phyloP scores from a whole-genome alignment of 208 protist genomes.

The Crithidia acanthocephali region DNA sequence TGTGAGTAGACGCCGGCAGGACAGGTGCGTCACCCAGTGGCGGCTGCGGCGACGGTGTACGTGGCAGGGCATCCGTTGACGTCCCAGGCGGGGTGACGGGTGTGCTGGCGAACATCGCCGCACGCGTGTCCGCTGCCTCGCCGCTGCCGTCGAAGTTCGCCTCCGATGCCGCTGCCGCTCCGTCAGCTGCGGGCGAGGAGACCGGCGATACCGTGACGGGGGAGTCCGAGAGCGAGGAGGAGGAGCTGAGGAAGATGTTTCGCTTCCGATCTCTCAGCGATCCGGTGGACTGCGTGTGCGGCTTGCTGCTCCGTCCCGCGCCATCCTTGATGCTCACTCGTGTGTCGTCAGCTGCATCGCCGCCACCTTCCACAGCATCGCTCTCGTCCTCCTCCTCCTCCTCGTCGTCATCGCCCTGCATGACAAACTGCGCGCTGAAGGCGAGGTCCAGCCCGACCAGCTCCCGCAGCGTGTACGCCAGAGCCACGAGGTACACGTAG shows the following conservation, averaged over 20 bases:
- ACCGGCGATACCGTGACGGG: not conserved
- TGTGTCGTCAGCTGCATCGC: not conserved
- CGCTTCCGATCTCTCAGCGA: not conserved
- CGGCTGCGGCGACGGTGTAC: not conserved
- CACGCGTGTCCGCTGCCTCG: not conserved
- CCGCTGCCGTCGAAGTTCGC: not conserved
- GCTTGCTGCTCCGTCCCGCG: not conserved
- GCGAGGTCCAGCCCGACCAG: slow-evolving; percentile 14
- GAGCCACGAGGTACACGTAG: slow-evolving; percentile 20
- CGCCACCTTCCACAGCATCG: not conserved
- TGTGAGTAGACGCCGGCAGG: not conserved
- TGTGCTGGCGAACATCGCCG: not conserved
- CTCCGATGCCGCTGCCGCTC: not conserved
- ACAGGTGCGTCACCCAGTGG: not conserved
- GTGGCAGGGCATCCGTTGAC: too few relatives aligned
- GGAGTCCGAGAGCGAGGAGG: slow-evolving; percentile 3
- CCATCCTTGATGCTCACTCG: not conserved
- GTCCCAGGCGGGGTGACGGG: not conserved
- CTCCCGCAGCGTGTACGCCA: slow-evolving; percentile 28
- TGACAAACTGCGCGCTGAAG: slow-evolving; percentile 18
- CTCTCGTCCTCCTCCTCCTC: slow-evolving; percentile 8
- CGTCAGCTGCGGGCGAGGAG: not conserved
- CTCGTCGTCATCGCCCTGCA: slow-evolving; percentile 27
- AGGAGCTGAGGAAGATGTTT: slow-evolving; percentile 37
- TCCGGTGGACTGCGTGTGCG: not conserved